Base-by-base conservation (phyloP, 306 rosid species). In the Lathyrus aphaca region DNA sequence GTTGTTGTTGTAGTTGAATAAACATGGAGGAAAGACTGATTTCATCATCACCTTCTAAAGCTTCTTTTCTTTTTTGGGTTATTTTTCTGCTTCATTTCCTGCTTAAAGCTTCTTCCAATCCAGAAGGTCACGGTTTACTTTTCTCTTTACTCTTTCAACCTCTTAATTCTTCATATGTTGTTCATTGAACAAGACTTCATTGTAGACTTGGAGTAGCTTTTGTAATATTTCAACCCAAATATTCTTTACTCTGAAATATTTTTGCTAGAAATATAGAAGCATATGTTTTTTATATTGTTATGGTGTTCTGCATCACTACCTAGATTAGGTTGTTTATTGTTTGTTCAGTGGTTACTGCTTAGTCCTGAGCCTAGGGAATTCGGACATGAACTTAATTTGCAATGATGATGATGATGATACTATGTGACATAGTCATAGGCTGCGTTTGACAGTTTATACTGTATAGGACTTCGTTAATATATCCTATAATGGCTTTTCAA, bases 91-190 rank as follows among this genome's bases (percentile, higher is more conserved):
- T 84, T 74, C 84, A 79, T 78, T 91, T 88, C 48, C 67, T 86
- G 25, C 55, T 51, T 8, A 74, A 77, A 69, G 83, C 77, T 29
- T 74, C 90, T 74, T 84, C 83, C 38, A 88, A 86, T 83, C 68
- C 81, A 6, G 96, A 91, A 86, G 97, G 97, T 91, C 73, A 49
- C 80, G 80, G 72, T 7, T 69, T 62, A 74, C 16, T 68, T 76
- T 68, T 39, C 54, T 35, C 38, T 14, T 44, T 46, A 16, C 68
- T 50, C 3, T 27, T 3, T 59, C 14, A 23, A 16, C 39, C 10
- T 69, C 65, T 78, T 75, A 10, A 37, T 17, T 29, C 64, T 6
- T 60, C 50, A 51, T 65, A 51, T 21, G 46, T 69, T 73, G 8
- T 35, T 42, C 14, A 42, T 73, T 46, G 60, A 25, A 54, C 6